Conservation (phyloP, 129 eudicot species). For the Helianthus annuus region HanXRQr2.0-SUNRISE NC_035442.2:90387065-90387564, state of each 20-base stretch:
- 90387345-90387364: no score
- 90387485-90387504: conserved; percentile 63
- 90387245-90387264: conserved; percentile 89
- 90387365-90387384: no score
- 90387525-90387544: conserved; percentile 53
- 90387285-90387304: conserved; percentile 49
- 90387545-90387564: neutral
- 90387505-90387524: conserved; percentile 35
- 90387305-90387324: conserved; percentile 58
- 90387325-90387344: no score
- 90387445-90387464: conserved; percentile 90
- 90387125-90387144: conserved; percentile 62
- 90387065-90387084: conserved; percentile 76
- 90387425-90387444: conserved; percentile 77
- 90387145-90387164: conserved; percentile 15
- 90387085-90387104: conserved; percentile 84
- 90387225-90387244: conserved; percentile 86
- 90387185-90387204: neutral
- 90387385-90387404: conserved; percentile 12
- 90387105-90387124: conserved; percentile 90
- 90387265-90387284: conserved; percentile 75
- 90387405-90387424: conserved; percentile 82
- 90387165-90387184: neutral
- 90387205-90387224: conserved; percentile 54
- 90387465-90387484: conserved; percentile 81